Base-by-base conservation (phyloP, 2,329 filamentous ascomycete species). In the Monosporascus sp. region DNA sequence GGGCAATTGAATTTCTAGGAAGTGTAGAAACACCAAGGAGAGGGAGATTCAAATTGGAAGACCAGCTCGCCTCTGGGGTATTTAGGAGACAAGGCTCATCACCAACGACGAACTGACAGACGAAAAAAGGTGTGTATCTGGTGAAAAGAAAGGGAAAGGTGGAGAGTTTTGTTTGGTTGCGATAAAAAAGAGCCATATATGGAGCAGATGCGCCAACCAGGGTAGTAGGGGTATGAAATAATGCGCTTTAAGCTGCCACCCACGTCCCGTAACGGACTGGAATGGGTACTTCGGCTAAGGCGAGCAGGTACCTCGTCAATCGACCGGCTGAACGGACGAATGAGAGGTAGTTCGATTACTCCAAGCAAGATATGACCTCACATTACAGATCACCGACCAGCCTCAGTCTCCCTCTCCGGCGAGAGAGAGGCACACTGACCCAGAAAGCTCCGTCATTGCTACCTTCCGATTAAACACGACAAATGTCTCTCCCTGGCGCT, bases 91-190 rank as follows among this genome's bases (percentile, higher is more conserved):
- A 57, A 56, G 52, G 43, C 18, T 46, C 43, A 46, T 46, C 24
- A 46, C 43, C 22, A 18, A 18, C 43, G 43, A 31, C 43, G 43
- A 46, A 55, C 8, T 37, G 44, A 50, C 47, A 44, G 48, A 51
- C 48, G 50, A 55, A 54, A 51, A 52, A 53, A 52, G 53, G 47
- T 49, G 39, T 52, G 46, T 50, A 39, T 44, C 41, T 49, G 52
- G 22, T 20, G 41, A 54, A 53, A 58, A 53, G 52, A 58, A 60
- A 55, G 62, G 65, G 65, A 68, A 66, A 67, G 66, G 67, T 68
- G 67, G 68, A 70, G 66, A 67, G 66, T 63, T 65, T 64, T 64
- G 63, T 59, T 53, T 52, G 63, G 62, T 66, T 66, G 61, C 60
- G 64, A 66, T 64, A 64, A 63, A 49, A 76, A 72, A 52, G 71